Base-by-base conservation (phyloP, 176 grass and related monocot species). In the Secale cereale region DNA sequence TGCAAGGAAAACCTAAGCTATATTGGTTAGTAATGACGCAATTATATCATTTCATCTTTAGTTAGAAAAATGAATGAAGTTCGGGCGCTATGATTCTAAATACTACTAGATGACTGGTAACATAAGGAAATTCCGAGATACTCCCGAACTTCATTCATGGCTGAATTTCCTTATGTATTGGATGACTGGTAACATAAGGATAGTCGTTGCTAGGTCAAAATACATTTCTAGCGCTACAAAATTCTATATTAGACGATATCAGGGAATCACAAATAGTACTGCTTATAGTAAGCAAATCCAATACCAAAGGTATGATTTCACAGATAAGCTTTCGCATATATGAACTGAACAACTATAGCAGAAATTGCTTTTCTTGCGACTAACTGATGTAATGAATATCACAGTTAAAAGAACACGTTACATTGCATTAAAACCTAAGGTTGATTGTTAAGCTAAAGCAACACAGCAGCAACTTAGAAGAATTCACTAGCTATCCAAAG, bases 401-500 rank as follows among this genome's bases (percentile, higher is more conserved):
- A 6, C 54, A 87, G 59, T 65, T 15, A 8, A 56, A 52, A 22
- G 2, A 82, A 71, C 45, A 81, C n/a, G 65, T 40, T 60, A 6
- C 36, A 80, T 76, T 20, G 12, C 45, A 77, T 65, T n/a, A 56
- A 39, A 36, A 12, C 59, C 10, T 66, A 66, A 80, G 56, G 54
- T 61, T 30, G 22, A 17, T 32, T 41, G 43, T 40, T 28, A 81
- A 41, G 16, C 22, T 9, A n/a, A 25, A 23, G 57, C 33, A 25
- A 36, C 22, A 35, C 28, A 5, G 57, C 11, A 30, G 43, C 23
- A 65, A 45, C 66, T 83, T 35, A 46, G 83, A 82, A 45, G 65
- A 93, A 15, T 16, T 15, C 32, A 26, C 68, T 83, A 22, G 70
- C 54, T 31, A 89, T 67, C 17, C 70, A 69, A 46, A 92, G 19